These are phyloP conservation scores for Nemophila menziesii DNA, from an alignment of 257 asterid genomes.

Conservation along the genomic window DNA sequence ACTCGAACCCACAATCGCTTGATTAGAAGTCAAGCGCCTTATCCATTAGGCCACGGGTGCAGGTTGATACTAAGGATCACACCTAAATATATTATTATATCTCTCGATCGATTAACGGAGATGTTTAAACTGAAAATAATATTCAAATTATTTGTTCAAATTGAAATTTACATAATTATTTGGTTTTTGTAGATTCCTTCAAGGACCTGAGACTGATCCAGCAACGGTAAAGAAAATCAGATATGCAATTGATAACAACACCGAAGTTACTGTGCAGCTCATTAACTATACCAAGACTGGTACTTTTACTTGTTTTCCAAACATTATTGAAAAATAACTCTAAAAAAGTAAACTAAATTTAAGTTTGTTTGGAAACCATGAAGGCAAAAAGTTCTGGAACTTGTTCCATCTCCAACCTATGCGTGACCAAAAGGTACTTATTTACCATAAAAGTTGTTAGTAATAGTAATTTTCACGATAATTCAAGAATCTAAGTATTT, in stretches of 20 bases:
- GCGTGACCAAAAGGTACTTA: conserved; percentile 99
- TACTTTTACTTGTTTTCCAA: too few relatives aligned
- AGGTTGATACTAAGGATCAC: too few relatives aligned
- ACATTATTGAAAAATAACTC: neutral
- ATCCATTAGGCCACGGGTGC: too few relatives aligned
- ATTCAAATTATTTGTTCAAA: neutral
- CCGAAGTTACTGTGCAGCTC: conserved; percentile 94
- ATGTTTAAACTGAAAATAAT: too few relatives aligned
- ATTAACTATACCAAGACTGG: conserved; percentile 96
- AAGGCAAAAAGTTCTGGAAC: conserved; percentile 98
- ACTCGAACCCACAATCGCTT: too few relatives aligned
- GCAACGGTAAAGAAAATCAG: conserved; percentile 81
- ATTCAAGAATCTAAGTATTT: neutral
- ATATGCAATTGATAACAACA: conserved; percentile 81
- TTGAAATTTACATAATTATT: conserved; percentile 1
- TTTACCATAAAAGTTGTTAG: conserved; percentile 1
- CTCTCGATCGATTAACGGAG: too few relatives aligned
- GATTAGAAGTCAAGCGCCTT: too few relatives aligned
- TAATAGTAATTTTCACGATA: neutral
- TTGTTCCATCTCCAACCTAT: conserved; percentile 98
- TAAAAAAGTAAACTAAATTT: neutral
- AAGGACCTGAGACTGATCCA: conserved; percentile 98
- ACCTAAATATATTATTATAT: too few relatives aligned
- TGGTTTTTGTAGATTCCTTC: conserved; percentile 59
- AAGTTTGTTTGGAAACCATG: neutral